phyloP scores from a whole-genome alignment of 2,329 filamentous ascomycete genomes.

The Neopestalotiopsis rosae region DNA sequence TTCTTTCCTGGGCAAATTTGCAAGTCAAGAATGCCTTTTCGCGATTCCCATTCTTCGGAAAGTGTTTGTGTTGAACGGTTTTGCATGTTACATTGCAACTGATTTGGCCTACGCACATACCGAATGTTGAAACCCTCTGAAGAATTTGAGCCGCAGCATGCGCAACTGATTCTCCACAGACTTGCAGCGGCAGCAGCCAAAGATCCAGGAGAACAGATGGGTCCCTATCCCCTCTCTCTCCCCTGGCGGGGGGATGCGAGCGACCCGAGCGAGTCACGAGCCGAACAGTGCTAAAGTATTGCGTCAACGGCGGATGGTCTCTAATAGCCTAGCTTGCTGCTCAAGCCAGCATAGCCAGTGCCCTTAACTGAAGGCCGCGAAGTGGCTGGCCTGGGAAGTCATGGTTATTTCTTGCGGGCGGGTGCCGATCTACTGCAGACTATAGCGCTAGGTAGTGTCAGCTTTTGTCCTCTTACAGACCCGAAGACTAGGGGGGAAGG shows the following conservation, averaged over 20 bases:
- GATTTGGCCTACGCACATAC: not conserved
- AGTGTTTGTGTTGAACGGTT: too few species aligned
- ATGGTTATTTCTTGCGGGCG: not conserved
- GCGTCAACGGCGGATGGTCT: not conserved
- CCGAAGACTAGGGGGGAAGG: not conserved
- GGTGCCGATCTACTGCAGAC: not conserved
- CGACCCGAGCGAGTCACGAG: conserved; percentile 1
- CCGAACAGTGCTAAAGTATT: not conserved
- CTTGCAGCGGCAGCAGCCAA: not conserved
- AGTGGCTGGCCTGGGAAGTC: not conserved
- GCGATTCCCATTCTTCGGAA: too few species aligned
- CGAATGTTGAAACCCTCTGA: not conserved
- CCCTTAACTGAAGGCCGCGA: not conserved
- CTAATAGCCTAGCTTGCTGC: not conserved
- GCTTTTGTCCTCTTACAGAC: not conserved
- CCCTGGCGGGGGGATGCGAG: not conserved
- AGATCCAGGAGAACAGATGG: not conserved
- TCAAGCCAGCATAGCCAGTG: not conserved
- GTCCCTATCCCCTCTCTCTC: not conserved
- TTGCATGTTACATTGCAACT: too few species aligned
- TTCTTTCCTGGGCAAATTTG: not conserved
- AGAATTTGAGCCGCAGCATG: not conserved
- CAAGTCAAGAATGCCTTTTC: too few species aligned
- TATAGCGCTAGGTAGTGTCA: not conserved
- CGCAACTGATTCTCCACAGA: not conserved